Base-by-base conservation (phyloP, 2,329 filamentous ascomycete species). In the Scedosporium minutisporum region DNA sequence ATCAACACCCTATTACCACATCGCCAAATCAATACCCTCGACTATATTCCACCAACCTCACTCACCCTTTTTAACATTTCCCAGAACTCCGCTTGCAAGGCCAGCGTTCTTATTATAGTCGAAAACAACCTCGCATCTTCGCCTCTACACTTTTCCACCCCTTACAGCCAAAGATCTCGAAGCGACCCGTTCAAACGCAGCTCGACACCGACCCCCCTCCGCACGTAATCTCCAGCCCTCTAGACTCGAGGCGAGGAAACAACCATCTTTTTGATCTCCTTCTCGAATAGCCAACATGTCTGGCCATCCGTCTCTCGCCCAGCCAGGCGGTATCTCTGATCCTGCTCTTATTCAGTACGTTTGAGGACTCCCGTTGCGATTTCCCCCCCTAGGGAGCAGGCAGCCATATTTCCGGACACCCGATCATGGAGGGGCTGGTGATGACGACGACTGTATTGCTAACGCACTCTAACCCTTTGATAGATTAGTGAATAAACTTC, bases 401-500 rank as follows among this genome's bases (percentile, higher is more conserved):
- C 51, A 55, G 27, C 48, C 42, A 55, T 38, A 42, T 33, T 58
- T 29, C 33, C 33, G 33, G 46, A 57, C 16, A 58, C 18, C 27
- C 23, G 53, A 38, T 27, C 9, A 0, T 16, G 38, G 33, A 7
- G n/a, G 18, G 23, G 7, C 4, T 3, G 23, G 25, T 10, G 23
- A 33, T 58, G 25, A 18, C 57, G 29, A 18, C 25, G 29, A 14
- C 27, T 9, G 10, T 16, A 7, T 48, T 53, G 58, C 72, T 75
- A 66, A 75, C 71, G 60, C 69, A 64, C 25, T 25, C 14, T 27
- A 57, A 42, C 27, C n/a, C 9, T 46, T 33, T 62, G 66, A 62
- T 69, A 88, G 85, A 72, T 89, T 97, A 70, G 95, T 99, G 75
- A 99, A 99, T 83, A 97, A 96, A 82, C 87, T 99, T 58, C 95